Percentiles rank a stretch among this genome's conserved stretches.
Evolutionary conservation across 371 early-diverging fungal genomes (phyloP).

Genomic region (Actinomortierella wolfii): DNA sequence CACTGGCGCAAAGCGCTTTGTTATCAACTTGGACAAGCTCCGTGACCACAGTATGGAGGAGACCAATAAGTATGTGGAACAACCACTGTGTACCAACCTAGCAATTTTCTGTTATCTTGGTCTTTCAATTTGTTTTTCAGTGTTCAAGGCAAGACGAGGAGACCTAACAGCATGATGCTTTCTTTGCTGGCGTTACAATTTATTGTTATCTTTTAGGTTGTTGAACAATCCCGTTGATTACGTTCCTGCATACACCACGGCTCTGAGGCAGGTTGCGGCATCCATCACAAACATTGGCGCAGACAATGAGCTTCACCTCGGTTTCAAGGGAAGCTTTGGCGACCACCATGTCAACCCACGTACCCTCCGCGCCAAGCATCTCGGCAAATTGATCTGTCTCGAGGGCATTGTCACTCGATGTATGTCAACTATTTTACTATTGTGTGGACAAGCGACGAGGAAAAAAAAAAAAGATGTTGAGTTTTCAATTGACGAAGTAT

Average conservation of each 20-base stretch:
- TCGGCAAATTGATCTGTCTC: conserved; percentile 93
- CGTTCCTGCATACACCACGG: conserved; percentile 85
- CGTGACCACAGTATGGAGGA: conserved; percentile 76
- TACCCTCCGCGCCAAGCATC: conserved; percentile 78
- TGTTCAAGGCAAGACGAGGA: too few relatives aligned
- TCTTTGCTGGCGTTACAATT: neutral
- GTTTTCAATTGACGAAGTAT: too few relatives aligned
- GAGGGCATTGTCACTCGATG: conserved; percentile 99
- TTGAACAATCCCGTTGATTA: conserved; percentile 82
- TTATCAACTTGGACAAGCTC: conserved; percentile 89
- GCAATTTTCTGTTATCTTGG: too few relatives aligned
- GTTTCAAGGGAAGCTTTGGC: conserved; percentile 96
- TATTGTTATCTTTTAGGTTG: conserved; percentile 52
- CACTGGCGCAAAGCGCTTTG: conserved; percentile 69
- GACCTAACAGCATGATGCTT: too few relatives aligned
- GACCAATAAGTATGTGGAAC: conserved; percentile 62
- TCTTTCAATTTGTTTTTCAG: too few relatives aligned
- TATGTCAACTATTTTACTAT: conserved; percentile 32
- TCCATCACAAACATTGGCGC: conserved; percentile 45
- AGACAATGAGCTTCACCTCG: conserved; percentile 71
- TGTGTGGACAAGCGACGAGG: neutral
- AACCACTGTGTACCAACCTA: neutral
- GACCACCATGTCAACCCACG: conserved; percentile 91
- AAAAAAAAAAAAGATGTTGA: too few relatives aligned
- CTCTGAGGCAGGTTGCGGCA: conserved; percentile 68